Evolutionary conservation across 2,329 filamentous ascomycete genomes (phyloP), one percentile per base, ranked within the genome.

Genomic region (Onygena corvina): DNA sequence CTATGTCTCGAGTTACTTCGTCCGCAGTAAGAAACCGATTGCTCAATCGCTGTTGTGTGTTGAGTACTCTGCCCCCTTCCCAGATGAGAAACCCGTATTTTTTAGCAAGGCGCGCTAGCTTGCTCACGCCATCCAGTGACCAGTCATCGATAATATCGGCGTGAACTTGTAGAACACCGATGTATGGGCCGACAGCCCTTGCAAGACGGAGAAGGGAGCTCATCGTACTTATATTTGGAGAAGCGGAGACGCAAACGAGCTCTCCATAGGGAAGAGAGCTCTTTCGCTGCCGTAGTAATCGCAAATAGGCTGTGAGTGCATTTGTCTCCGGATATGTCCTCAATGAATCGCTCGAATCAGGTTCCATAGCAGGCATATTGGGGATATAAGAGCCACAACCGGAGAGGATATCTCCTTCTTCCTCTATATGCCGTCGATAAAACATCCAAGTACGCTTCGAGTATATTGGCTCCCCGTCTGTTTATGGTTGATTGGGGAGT

Each of bases 121-220:
- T 60, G 18, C 61, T 60, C 27, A 74, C 73, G 1, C 76, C 79
- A 50, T 75, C 69, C 52, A 76, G 72, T 11, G 71, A 72, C 70
- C 77, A 81, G 61, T 81, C 77, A 53, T 73, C 71, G 56, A 81
- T 74, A 47, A 77, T 77, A 62, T 81, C 77, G 49, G 75, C 76
- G 58, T 80, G 76, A 3, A 79, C 76, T 62, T 80, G 77, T 49
- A 81, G 67, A 23, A 80, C 62, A 55, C 75, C 77, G 50, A 81
- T 80, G 53, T 74, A 71, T 55, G 79, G 76, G 52, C 78, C 77
- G 12, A 80, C 69, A 30, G 78, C 71, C 53, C 77, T 72, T 25
- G 76, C 76, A 7, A 81, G 64, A 36, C 68, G 66, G 14, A 81
- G 61, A 14, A 81, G 69, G 55, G 76, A 69, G 47, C 71, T 69